A percentile compares a stretch with the other conserved stretches of the same genome.
Conservation (phyloP, 805 yeast genomes). For the Yarrowia keelungensis region DNA sequence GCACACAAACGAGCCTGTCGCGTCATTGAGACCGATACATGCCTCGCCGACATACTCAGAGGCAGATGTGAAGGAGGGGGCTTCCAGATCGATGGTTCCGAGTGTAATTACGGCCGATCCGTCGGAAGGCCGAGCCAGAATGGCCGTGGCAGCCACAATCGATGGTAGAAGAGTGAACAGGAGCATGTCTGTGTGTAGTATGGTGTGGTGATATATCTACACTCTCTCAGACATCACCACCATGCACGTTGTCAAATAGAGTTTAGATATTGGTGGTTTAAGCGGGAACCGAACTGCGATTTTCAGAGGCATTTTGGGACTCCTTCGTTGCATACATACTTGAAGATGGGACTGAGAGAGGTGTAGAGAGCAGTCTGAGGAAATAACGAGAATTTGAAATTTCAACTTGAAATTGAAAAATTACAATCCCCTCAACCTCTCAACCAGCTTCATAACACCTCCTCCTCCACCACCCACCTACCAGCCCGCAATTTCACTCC, state of each 20-base stretch:
- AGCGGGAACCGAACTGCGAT: too few relatives aligned
- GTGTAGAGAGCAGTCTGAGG: too few relatives aligned
- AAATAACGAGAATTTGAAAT: too few relatives aligned
- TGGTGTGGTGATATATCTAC: neutral
- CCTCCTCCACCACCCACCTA: neutral
- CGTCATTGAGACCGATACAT: conserved; percentile 13
- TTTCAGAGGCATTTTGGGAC: too few relatives aligned
- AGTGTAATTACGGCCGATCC: conserved; percentile 15
- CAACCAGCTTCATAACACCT: neutral
- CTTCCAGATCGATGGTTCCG: conserved; percentile 29
- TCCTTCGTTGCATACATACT: too few relatives aligned
- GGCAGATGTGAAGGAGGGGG: conserved; percentile 25
- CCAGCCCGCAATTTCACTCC: neutral
- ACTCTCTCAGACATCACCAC: too few relatives aligned
- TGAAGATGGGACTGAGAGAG: too few relatives aligned
- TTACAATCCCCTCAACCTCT: too few relatives aligned
- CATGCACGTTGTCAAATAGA: conserved; percentile 13
- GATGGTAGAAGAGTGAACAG: conserved; percentile 19
- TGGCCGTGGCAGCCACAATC: conserved; percentile 12
- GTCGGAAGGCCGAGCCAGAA: conserved; percentile 18
- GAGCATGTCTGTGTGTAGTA: conserved; percentile 2
- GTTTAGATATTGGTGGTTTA: too few relatives aligned
- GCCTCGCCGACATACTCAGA: conserved; percentile 30
- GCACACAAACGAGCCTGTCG: conserved; percentile 18
- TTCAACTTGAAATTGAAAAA: too few relatives aligned